Percentiles rank a stretch among this genome's conserved stretches.
Evolutionary conservation across 2,329 filamentous ascomycete genomes (phyloP).

Genomic region (Penicillium expansum): DNA sequence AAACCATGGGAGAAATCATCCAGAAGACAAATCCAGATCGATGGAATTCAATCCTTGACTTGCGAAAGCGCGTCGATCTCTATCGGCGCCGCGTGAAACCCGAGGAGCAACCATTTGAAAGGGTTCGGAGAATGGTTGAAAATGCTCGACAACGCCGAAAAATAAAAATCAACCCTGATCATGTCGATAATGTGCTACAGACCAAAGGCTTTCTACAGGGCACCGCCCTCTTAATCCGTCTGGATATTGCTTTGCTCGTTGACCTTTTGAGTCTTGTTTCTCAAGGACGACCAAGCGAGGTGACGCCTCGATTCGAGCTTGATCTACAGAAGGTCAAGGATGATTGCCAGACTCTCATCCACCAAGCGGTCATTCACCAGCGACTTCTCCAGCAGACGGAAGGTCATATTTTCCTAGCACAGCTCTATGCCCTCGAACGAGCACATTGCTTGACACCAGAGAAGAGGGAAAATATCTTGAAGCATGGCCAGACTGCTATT

Average conservation of each 20-base stretch:
- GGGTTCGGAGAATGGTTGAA: conserved; percentile 36
- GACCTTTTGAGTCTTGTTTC: conserved; percentile 40
- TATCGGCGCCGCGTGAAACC: conserved; percentile 35
- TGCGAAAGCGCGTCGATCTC: conserved; percentile 29
- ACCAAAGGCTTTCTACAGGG: conserved; percentile 45
- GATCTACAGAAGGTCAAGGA: conserved; percentile 36
- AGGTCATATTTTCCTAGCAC: conserved; percentile 51
- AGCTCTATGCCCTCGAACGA: conserved; percentile 48
- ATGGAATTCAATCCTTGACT: conserved; percentile 25
- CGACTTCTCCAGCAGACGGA: conserved; percentile 50
- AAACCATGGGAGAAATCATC: conserved; percentile 20
- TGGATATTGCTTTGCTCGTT: conserved; percentile 49
- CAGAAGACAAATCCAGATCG: conserved; percentile 21
- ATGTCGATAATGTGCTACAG: conserved; percentile 35
- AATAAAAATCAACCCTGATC: conserved; percentile 22
- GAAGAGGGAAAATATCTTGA: conserved; percentile 2
- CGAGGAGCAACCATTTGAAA: conserved; percentile 41
- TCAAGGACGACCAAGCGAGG: conserved; percentile 1
- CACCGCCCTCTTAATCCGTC: conserved; percentile 47
- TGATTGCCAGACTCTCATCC: conserved; percentile 45
- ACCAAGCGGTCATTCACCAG: conserved; percentile 35
- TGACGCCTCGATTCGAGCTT: conserved; percentile 1
- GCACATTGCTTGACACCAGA: not conserved
- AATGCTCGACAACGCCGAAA: conserved; percentile 30
- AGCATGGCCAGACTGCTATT: conserved; percentile 9